Percentiles rank a stretch among this genome's conserved stretches.
phyloP scores from a whole-genome alignment of 2,329 filamentous ascomycete species.

The Coniochaeta sp. region DNA sequence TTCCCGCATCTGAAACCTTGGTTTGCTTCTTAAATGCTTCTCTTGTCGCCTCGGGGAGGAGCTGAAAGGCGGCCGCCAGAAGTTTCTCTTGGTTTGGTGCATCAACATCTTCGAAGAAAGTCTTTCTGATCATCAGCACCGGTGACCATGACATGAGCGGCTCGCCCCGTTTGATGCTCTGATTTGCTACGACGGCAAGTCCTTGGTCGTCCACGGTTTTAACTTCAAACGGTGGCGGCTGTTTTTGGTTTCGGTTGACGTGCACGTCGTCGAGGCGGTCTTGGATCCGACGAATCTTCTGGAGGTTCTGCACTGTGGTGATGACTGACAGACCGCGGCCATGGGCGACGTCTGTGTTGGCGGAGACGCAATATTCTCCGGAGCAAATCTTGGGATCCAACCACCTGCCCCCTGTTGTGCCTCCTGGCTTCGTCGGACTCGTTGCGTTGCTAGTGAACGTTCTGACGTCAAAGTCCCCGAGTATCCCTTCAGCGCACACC shows the following conservation, averaged over 20 bases:
- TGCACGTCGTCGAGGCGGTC: slow-evolving; percentile 11
- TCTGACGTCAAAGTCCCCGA: neutral
- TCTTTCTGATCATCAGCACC: slow-evolving; percentile 15
- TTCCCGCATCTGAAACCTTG: slow-evolving; percentile 5
- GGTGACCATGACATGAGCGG: slow-evolving; percentile 14
- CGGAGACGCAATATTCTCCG: slow-evolving; percentile 17
- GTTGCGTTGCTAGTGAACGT: neutral
- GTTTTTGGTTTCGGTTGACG: slow-evolving; percentile 10
- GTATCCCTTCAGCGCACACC: neutral
- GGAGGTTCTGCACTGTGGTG: slow-evolving; percentile 12
- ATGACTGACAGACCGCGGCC: slow-evolving; percentile 16
- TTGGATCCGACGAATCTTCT: slow-evolving; percentile 15
- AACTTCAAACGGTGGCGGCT: slow-evolving; percentile 7
- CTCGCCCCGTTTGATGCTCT: slow-evolving; percentile 15
- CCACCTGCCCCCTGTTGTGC: slow-evolving; percentile 11
- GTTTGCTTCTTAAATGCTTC: slow-evolving; percentile 12
- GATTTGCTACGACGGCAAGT: slow-evolving; percentile 12
- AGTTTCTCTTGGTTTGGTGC: slow-evolving; percentile 8
- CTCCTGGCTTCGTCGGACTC: neutral
- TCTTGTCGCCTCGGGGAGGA: slow-evolving; percentile 15
- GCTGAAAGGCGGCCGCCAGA: slow-evolving; percentile 16
- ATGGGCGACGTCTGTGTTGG: slow-evolving; percentile 14
- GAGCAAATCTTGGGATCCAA: slow-evolving; percentile 17
- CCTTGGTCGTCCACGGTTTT: slow-evolving; percentile 12
- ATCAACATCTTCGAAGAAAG: slow-evolving; percentile 10